Evolutionary conservation across 495 filamentous ascomycete genomes (phyloP).

Genomic region (Cercophora newfieldiana): DNA sequence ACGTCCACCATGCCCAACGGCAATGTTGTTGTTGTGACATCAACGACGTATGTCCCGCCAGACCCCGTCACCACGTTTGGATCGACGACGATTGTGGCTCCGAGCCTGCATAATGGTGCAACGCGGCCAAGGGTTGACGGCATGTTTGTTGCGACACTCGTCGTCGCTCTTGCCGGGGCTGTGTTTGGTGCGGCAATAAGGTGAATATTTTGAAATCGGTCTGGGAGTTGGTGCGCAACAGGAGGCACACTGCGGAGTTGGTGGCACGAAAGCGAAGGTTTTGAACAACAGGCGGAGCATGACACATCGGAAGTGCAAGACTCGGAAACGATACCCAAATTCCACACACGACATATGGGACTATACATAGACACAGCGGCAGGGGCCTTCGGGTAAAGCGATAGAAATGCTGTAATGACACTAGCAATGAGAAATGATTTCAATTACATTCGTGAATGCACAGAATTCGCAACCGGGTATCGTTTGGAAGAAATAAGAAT

Average conservation of each 20-base stretch:
- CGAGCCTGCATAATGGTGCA: slow-evolving; percentile 40
- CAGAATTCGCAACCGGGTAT: slow-evolving; percentile 5
- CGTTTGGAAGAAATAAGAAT: neutral
- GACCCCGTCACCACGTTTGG: slow-evolving; percentile 16
- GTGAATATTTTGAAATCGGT: slow-evolving; percentile 6
- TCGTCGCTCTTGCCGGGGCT: slow-evolving; percentile 34
- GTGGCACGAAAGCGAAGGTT: neutral
- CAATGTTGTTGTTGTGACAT: slow-evolving; percentile 31
- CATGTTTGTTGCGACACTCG: slow-evolving; percentile 30
- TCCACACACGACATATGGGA: neutral
- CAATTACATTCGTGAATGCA: neutral
- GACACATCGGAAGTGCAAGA: neutral
- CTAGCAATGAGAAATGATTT: slow-evolving; percentile 3
- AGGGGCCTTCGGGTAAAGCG: neutral
- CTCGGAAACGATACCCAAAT: neutral
- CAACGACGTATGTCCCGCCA: slow-evolving; percentile 29
- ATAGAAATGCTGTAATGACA: slow-evolving; percentile 4
- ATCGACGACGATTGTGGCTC: slow-evolving; percentile 21
- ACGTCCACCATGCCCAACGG: slow-evolving; percentile 43
- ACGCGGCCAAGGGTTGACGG: slow-evolving; percentile 16
- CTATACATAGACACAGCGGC: slow-evolving; percentile 1
- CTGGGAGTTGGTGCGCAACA: too few relatives aligned
- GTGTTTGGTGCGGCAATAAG: slow-evolving; percentile 19
- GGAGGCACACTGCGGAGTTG: too few relatives aligned
- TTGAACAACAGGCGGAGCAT: neutral